Base-by-base conservation (phyloP, 345 rosid species). In the Erysimum cheiranthoides region DNA sequence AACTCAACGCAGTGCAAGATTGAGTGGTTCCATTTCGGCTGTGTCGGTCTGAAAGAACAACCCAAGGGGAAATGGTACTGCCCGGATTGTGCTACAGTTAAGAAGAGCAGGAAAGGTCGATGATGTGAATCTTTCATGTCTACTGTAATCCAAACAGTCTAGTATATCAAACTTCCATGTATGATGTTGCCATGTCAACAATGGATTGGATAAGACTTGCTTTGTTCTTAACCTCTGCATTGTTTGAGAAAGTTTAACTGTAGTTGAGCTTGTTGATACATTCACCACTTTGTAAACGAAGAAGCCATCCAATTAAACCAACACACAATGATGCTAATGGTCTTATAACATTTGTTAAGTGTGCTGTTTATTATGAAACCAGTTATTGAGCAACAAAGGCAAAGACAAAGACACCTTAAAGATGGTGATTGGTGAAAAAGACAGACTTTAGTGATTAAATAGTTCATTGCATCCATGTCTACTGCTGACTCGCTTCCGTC, bases 1-100 rank as follows among this genome's bases (percentile, higher is more conserved):
- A 54, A 61, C 14, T 49, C 50, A n/a, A 66, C 46, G 16, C 91
- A 95, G 97, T 92, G 99, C 88, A 90, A 87, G 84, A 92, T 95
- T 79, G 99, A 95, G 78, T 95, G 99, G 99, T 92, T 95, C 80
- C 98, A 92, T 79, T 95, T 92, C 39, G 96, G 94, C 0, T 95
- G 99, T 27, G 98, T 95, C 28, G 96, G 96, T 46, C 72, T 92
- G 75, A 95, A 88, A 64, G 97, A 90, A 76, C 89, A 88, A 53
- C 97, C 97, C 2, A 95, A 80, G 75, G 99, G 99, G 45, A 95
- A 95, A 82, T 95, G 99, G 97, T 90, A 84, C 52, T 95, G 99
- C 53, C 78, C 97, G 6, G 91, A 85, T 40, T 92, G 99, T 75
- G 90, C 87, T 66, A 80, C 85, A 17, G 28, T 81, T 65, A 92